A percentile compares a stretch with the other conserved stretches of the same genome.
Conservation (phyloP, 768 basidiomycete species). For the Boletus sp. region DNA sequence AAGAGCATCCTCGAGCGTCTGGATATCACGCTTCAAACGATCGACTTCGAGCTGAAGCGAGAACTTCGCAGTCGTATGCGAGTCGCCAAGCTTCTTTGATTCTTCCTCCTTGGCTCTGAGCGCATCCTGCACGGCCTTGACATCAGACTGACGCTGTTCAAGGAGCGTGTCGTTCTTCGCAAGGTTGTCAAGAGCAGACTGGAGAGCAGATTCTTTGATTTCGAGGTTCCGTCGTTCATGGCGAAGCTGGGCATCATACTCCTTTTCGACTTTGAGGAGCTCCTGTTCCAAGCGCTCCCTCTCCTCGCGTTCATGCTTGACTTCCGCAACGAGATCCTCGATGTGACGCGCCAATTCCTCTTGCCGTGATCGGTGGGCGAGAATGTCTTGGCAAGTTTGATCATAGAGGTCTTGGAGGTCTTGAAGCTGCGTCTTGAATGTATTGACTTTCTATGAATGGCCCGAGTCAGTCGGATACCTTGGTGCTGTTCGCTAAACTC, state of each 20-base stretch:
- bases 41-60: slow-evolving; percentile 90
- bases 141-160: slow-evolving; percentile 69
- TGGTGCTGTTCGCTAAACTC: slow-evolving; percentile 8
- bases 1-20: slow-evolving; percentile 76
- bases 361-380: slow-evolving; percentile 65
- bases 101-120: slow-evolving; percentile 73
- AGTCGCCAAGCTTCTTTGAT: slow-evolving; percentile 77
- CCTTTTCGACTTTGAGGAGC: slow-evolving; percentile 53
- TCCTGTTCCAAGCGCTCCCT: slow-evolving; percentile 54
- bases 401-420: slow-evolving; percentile 67
- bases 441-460: slow-evolving; percentile 58
- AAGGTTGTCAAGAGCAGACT: slow-evolving; percentile 60
- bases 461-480: not conserved
- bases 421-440: slow-evolving; percentile 61
- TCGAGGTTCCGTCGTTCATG: slow-evolving; percentile 62
- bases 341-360: slow-evolving; percentile 76
- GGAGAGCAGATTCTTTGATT: slow-evolving; percentile 65
- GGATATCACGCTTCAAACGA: slow-evolving; percentile 77
- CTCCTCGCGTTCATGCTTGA: slow-evolving; percentile 55
- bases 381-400: slow-evolving; percentile 54
- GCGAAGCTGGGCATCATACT: slow-evolving; percentile 59
- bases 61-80: slow-evolving; percentile 77
- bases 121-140: slow-evolving; percentile 67
- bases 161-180: slow-evolving; percentile 62
- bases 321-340: slow-evolving; percentile 64